Base-by-base conservation (phyloP, 73 alveolate species). In the Tetrahymena thermophila region DNA sequence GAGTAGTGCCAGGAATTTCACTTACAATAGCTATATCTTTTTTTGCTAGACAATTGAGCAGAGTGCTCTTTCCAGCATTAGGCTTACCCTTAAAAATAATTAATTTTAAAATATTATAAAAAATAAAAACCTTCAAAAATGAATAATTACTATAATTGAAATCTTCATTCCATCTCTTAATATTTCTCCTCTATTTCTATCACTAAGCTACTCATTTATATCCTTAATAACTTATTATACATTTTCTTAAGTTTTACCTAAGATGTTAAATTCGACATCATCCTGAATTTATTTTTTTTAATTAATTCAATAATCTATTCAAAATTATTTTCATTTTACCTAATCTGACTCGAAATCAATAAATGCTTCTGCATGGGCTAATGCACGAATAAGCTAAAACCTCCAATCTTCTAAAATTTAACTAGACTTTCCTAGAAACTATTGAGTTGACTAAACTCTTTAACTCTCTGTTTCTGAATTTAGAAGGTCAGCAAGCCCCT, bases 301-400 rank as follows among this genome's bases (percentile, higher is more conserved):
- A 40, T 40, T 40, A 35, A 58, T 5, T 38, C 4, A 34, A 71
- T 25, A 25, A 19, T n/a, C 2, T 28, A 1, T 71, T 71, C 11
- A 4, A 71, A n/a, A 19, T 28, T 35, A n/a, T 38, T n/a, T n/a
- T 34, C 19, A 96, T 50, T 85, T 94, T 38, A 96, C 95, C 38
- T 96, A 96, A 85, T 96, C 97, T 34, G 94, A 96, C 37, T 94
- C 97, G 94, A 96, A 96, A 44, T 96, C 97, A 28, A 96, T 96
- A 94, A 94, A 96, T 4, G 97, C 97, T 93, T 96, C 97, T 19
- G 96, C 96, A 94, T 96, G 97, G 4, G 97, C 97, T 9, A 96
- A 85, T 93, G 95, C 93, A 43, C 85, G 43, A 2, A 96, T 96
- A 17, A 96, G 96, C 55, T 85, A 14, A 21, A 34, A 34, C 43